Evolutionary conservation across 768 basidiomycete species (phyloP), one percentile per base, ranked within the genome.

Genomic region (Boletus insuetus): DNA sequence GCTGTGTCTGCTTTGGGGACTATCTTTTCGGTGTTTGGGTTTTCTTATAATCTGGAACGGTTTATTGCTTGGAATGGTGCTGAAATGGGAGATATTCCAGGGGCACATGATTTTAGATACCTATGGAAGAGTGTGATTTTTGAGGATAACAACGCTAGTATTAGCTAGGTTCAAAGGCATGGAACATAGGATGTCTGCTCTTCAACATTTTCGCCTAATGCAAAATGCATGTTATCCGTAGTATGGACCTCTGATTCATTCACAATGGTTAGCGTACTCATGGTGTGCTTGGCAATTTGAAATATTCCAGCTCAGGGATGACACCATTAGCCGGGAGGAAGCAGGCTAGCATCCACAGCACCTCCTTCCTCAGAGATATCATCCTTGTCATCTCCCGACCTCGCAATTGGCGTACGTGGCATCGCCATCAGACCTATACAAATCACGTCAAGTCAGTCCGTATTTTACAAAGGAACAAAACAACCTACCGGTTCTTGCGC

Each of bases 371-470:
- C 82, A 24, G 75, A 72, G 5, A 69, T 70, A 13, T 79, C 77
- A 14, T 84, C 87, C 14, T 84, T 84, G 7, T 85, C 84, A 6
- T 85, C 84, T 1, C 72, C 64, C 24, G 77, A 71, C 50, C 79
- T 75, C 16, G 82, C 69, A 65, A 98, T 89, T 3, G 96, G 95
- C 6, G 97, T 97, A 57, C 97, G 84, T 5, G 97, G 97, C 91
- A 99, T 97, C 7, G 91, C 95, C 96, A 99, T 99, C 38, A 91
- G 75, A 67, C 95, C 95, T 96, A 58, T 6, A 34, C 32, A 26
- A 29, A 35, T 37, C 16, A 38, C 2, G 16, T 11, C 2, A 9
- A 0, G 14, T 54, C 32, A 22, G 17, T 34, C 42, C 46, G n/a
- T 29, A 42, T 32, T 17, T 6, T 17, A 11, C 20, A 16, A 16